Conservation (phyloP, 2,329 filamentous ascomycete genomes). For the Chrysoporthe deuterocubensis region DNA sequence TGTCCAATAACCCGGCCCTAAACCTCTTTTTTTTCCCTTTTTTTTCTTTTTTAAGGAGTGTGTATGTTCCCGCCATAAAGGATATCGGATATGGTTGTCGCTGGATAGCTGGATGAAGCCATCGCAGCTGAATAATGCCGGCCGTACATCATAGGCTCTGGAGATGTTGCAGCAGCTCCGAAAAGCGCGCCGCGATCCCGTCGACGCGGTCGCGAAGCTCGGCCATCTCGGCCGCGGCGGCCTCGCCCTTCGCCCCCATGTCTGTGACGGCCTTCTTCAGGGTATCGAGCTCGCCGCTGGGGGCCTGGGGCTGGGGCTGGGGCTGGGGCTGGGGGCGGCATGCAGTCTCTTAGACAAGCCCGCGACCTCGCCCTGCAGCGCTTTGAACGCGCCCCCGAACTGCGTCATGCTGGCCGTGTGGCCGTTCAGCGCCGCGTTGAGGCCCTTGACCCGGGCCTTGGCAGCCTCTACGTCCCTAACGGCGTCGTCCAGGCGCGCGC, state of each 20-base stretch:
- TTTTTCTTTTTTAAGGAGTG: too few species aligned
- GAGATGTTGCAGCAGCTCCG: not conserved
- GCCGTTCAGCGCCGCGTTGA: constrained; percentile 6
- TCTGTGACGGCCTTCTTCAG: not conserved
- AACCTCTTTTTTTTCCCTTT: too few species aligned
- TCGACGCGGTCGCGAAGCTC: not conserved
- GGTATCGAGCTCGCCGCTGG: not conserved
- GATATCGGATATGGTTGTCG: too few species aligned
- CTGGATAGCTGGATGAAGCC: too few species aligned
- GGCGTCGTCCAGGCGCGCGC: not conserved
- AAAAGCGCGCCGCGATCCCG: not conserved
- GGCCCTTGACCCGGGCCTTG: not conserved
- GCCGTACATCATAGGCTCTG: not conserved
- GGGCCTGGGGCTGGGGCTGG: not conserved
- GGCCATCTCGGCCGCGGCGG: not conserved
- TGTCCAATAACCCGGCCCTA: too few species aligned
- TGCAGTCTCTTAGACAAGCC: not conserved
- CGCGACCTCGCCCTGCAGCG: not conserved
- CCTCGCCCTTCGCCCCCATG: not conserved
- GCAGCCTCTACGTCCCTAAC: not conserved
- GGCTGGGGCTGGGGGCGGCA: not conserved
- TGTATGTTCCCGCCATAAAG: too few species aligned
- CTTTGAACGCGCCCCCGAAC: not conserved
- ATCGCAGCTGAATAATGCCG: too few species aligned
- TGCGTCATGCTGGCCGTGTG: not conserved